Evolutionary conservation across 257 asterid species (phyloP).

Genomic region (Euphrasia confusa): DNA sequence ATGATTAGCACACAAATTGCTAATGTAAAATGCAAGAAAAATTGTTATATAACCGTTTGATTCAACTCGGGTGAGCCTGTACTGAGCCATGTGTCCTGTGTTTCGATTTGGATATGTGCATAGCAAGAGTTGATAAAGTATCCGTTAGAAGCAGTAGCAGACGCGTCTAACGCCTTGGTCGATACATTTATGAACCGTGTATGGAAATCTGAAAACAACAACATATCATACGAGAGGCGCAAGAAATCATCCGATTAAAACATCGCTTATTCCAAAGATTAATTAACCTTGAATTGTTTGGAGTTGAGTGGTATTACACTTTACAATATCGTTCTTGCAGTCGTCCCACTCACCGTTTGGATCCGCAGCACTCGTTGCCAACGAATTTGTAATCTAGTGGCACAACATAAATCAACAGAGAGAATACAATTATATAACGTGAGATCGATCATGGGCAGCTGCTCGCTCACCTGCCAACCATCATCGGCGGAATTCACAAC

Average conservation of each 20-base stretch:
- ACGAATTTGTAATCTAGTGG: slow-evolving; percentile 47
- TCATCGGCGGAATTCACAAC: slow-evolving; percentile 77
- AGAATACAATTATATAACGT: background rate
- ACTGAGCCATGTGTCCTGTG: slow-evolving; percentile 76
- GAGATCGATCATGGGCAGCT: slow-evolving; percentile 22
- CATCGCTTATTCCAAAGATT: too few species aligned
- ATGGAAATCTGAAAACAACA: slow-evolving; percentile 31
- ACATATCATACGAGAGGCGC: too few species aligned
- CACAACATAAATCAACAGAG: too few species aligned
- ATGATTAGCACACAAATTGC: background rate
- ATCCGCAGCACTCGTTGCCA: slow-evolving; percentile 66
- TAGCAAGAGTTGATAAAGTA: slow-evolving; percentile 80
- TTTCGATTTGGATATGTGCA: slow-evolving; percentile 89
- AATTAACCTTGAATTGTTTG: slow-evolving; percentile 46
- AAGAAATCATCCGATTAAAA: too few species aligned
- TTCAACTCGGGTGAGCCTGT: slow-evolving; percentile 54
- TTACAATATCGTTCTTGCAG: slow-evolving; percentile 52
- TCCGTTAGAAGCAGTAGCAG: slow-evolving; percentile 66
- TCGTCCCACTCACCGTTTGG: slow-evolving; percentile 47
- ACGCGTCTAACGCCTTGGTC: slow-evolving; percentile 33
- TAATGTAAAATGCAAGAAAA: too few species aligned
- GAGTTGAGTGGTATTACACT: slow-evolving; percentile 52
- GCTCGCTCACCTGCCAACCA: slow-evolving; percentile 99
- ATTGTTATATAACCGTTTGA: slow-evolving; percentile 41
- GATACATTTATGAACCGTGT: slow-evolving; percentile 45